These are phyloP conservation scores for Trametes gibbosa DNA, from an alignment of 768 basidiomycete species.

Conservation along the genomic window DNA sequence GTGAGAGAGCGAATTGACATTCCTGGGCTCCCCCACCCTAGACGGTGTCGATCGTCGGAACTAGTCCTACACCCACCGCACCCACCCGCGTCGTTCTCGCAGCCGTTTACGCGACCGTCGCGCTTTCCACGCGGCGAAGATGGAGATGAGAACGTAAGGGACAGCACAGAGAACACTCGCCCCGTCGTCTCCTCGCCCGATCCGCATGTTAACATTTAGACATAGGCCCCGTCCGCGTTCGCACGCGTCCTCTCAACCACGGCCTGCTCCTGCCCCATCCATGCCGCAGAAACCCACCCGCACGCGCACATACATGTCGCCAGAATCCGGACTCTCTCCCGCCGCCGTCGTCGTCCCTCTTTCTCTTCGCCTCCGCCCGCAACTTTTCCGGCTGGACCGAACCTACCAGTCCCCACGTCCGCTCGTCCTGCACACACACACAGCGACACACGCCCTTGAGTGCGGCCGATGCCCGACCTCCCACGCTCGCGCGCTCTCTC, in stretches of 20 bases:
- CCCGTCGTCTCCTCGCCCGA: neutral
- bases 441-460: neutral
- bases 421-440: neutral
- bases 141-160: neutral
- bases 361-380: neutral
- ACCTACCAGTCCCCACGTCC: neutral
- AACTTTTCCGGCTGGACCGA: neutral
- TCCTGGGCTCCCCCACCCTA: constrained; percentile 9
- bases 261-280: neutral
- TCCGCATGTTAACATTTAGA: constrained; percentile 16
- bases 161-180: neutral
- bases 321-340: neutral
- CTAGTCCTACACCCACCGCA: neutral
- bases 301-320: neutral
- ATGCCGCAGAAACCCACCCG: neutral
- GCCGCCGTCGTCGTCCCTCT: neutral
- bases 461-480: neutral
- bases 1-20: constrained; percentile 6
- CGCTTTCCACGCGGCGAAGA: neutral
- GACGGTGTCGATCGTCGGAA: neutral
- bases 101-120: neutral
- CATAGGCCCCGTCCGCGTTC: constrained; percentile 1
- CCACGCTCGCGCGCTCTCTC: neutral
- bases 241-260: neutral
- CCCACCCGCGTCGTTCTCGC: too few relatives aligned